These are phyloP conservation scores for Arctium minus DNA, from an alignment of 129 eudicot species.

Conservation along the genomic window DNA sequence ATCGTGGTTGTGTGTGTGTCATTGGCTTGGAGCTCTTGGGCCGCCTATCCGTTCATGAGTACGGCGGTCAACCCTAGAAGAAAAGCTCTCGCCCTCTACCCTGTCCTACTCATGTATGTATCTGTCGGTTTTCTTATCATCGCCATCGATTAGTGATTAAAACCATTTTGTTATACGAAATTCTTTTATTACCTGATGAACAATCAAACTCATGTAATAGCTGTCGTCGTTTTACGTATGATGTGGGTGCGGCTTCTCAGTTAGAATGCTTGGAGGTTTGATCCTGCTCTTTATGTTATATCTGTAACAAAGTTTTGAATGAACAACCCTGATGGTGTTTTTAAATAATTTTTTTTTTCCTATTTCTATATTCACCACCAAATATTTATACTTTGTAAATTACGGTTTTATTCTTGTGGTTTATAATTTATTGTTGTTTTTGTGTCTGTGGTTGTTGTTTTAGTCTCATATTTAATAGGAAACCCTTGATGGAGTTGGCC, in stretches of 20 bases:
- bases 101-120: slow-evolving; percentile 92
- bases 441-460: not conserved
- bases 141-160: slow-evolving; percentile 56
- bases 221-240: not conserved
- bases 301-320: slow-evolving; percentile 23
- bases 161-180: slow-evolving; percentile 8
- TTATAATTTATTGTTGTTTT: not conserved
- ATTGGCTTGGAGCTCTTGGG: slow-evolving; percentile 97
- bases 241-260: not conserved
- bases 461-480: too few relatives aligned
- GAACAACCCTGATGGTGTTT: not conserved
- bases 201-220: not conserved
- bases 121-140: slow-evolving; percentile 95
- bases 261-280: not conserved
- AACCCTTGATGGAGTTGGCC: too few relatives aligned
- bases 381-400: not conserved
- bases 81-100: slow-evolving; percentile 95
- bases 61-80: slow-evolving; percentile 88
- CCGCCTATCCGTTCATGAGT: slow-evolving; percentile 97
- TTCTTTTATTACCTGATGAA: slow-evolving; percentile 12
- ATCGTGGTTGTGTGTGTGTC: slow-evolving; percentile 76
- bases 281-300: not conserved
- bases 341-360: not conserved
- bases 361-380: too few relatives aligned
- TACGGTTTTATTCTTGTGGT: not conserved